Conservation (phyloP, 192 early-diverging fungal genomes). For the Rhizophagus prolifer region DNA sequence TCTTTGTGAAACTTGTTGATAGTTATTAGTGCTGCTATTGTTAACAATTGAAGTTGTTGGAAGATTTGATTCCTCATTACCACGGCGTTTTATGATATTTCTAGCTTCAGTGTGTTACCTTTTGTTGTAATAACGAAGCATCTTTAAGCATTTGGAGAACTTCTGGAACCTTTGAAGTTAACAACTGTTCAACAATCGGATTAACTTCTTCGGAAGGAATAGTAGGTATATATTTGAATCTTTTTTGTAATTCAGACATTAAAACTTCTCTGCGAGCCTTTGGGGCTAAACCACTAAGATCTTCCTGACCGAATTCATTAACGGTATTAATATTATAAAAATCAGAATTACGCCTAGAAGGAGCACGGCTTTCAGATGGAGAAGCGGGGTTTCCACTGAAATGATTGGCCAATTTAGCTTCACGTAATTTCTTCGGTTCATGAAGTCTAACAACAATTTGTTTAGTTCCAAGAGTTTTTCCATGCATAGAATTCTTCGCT, state of each 20-base stretch:
- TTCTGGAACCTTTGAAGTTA: constrained; percentile 18
- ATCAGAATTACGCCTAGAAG: constrained; percentile 30
- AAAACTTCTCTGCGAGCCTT: constrained; percentile 27
- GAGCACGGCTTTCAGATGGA: constrained; percentile 23
- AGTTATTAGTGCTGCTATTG: neutral
- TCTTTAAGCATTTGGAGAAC: constrained; percentile 26
- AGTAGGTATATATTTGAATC: constrained; percentile 26
- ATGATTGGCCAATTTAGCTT: constrained; percentile 19
- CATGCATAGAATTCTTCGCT: constrained; percentile 90
- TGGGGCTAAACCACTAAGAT: constrained; percentile 19
- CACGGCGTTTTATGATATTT: neutral
- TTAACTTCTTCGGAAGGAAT: constrained; percentile 29
- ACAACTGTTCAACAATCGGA: constrained; percentile 26
- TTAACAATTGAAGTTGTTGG: neutral
- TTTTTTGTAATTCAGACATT: constrained; percentile 32
- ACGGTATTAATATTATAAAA: constrained; percentile 5
- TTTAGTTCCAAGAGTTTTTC: constrained; percentile 74
- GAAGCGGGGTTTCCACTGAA: neutral
- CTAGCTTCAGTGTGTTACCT: constrained; percentile 27
- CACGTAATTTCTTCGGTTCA: constrained; percentile 87
- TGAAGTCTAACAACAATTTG: constrained; percentile 90
- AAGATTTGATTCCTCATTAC: neutral
- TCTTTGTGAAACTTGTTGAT: constrained; percentile 27
- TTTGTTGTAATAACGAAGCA: constrained; percentile 13
- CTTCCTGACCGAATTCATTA: constrained; percentile 24